Evolutionary conservation across 2,329 filamentous ascomycete genomes (phyloP).

Genomic region (Thelonectria rubi): DNA sequence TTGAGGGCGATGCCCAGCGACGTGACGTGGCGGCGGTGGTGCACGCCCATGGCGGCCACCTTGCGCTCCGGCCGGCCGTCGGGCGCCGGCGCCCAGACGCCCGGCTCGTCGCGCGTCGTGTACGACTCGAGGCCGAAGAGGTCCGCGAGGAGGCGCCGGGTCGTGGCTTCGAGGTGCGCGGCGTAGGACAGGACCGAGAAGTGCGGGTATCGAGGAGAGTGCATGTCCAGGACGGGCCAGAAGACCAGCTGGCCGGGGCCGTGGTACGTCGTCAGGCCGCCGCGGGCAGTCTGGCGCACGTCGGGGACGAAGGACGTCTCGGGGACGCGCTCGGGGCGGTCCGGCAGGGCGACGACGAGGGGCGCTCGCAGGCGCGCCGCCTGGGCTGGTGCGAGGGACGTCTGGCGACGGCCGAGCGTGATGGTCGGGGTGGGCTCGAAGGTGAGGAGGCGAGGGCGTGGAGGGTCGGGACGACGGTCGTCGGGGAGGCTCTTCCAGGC

Average conservation of each 20-base stretch:
- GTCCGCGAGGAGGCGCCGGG: conserved; percentile 69
- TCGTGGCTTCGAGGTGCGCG: conserved; percentile 77
- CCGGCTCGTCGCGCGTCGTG: conserved; percentile 77
- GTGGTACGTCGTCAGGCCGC: conserved; percentile 94
- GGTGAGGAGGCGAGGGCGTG: conserved; percentile 78
- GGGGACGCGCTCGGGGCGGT: conserved; percentile 43
- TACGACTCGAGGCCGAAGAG: conserved; percentile 67
- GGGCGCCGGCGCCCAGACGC: conserved; percentile 74
- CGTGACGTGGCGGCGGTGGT: conserved; percentile 83
- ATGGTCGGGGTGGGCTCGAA: conserved; percentile 87
- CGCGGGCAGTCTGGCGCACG: conserved; percentile 78
- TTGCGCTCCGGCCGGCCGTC: conserved; percentile 63
- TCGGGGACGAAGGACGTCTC: conserved; percentile 57
- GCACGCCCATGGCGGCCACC: conserved; percentile 92
- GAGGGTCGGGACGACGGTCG: conserved; percentile 48
- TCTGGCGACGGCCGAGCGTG: conserved; percentile 87
- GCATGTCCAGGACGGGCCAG: conserved; percentile 91
- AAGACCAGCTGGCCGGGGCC: conserved; percentile 91
- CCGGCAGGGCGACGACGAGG: conserved; percentile 45
- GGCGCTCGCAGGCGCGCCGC: conserved; percentile 54
- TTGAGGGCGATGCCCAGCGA: conserved; percentile 87
- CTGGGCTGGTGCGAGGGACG: conserved; percentile 57
- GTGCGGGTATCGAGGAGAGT: conserved; percentile 60
- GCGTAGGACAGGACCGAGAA: conserved; percentile 82
- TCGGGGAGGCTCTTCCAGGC: conserved; percentile 46